These are phyloP conservation scores for Picochlorum sp. DNA, from an alignment of 139 green algal genomes.

Conservation along the genomic window DNA sequence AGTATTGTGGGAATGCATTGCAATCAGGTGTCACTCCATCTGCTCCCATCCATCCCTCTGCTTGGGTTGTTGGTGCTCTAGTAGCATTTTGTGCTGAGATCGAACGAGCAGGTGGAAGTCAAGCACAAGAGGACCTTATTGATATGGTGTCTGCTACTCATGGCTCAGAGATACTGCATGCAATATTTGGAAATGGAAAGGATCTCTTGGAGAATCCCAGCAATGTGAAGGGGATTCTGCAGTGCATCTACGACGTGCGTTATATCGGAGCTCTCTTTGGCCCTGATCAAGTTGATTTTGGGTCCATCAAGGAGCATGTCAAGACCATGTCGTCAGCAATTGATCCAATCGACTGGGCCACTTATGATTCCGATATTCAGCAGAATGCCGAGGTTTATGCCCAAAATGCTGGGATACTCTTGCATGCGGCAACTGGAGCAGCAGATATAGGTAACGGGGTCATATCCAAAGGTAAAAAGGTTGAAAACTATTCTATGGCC, in stretches of 20 bases:
- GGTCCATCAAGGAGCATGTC: neutral
- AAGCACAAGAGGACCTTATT: constrained; percentile 33
- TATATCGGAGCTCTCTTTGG: constrained; percentile 60
- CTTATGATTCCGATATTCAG: constrained; percentile 45
- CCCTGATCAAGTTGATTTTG: neutral
- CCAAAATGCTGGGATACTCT: neutral
- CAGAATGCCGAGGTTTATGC: neutral
- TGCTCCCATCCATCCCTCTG: too few relatives aligned
- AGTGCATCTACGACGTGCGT: constrained; percentile 83
- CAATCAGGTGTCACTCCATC: too few relatives aligned
- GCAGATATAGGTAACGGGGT: too few relatives aligned
- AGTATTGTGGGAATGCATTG: too few relatives aligned
- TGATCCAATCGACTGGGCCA: constrained; percentile 98
- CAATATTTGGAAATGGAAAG: too few relatives aligned
- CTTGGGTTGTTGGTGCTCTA: constrained; percentile 35
- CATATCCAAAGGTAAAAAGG: too few relatives aligned
- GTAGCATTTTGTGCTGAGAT: constrained; percentile 40
- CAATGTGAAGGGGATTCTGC: constrained; percentile 75
- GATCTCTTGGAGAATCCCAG: too few relatives aligned
- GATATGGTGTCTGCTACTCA: too few relatives aligned
- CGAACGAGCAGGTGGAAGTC: constrained; percentile 46
- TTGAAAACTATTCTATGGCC: neutral
- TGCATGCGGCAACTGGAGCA: too few relatives aligned
- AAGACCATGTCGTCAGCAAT: constrained; percentile 21
- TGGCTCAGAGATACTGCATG: too few relatives aligned